These are phyloP conservation scores for Nicotiana noctiflora DNA, from an alignment of 257 asterid genomes.

Conservation along the genomic window DNA sequence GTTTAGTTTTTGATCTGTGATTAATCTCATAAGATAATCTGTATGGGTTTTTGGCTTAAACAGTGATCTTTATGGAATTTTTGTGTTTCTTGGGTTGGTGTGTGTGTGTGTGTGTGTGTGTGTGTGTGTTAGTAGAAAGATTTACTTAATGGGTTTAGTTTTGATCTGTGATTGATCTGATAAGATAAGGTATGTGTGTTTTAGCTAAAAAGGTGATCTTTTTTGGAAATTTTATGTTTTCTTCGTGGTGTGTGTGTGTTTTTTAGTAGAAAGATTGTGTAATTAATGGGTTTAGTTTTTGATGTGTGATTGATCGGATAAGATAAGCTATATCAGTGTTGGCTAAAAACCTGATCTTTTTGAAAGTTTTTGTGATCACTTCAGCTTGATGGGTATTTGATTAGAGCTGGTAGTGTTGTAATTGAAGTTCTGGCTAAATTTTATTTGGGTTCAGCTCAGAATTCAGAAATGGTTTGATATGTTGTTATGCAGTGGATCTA, in stretches of 20 bases:
- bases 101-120: too few relatives aligned
- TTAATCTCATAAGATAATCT: neutral
- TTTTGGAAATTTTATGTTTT: neutral
- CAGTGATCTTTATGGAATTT: neutral
- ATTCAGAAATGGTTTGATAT: too few relatives aligned
- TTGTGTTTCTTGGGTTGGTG: neutral
- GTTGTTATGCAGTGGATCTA: neutral
- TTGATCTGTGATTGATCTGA: neutral
- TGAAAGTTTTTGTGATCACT: neutral
- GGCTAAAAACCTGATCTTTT: neutral
- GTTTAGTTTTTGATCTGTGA: conserved; percentile 2
- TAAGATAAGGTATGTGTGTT: neutral
- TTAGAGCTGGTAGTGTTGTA: neutral
- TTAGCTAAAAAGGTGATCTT: neutral
- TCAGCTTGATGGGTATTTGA: neutral
- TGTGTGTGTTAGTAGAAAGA: neutral
- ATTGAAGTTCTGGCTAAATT: neutral
- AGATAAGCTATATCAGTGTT: neutral
- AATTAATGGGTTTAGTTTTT: neutral
- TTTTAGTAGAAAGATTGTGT: neutral
- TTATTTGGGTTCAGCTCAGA: neutral
- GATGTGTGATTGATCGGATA: conserved; percentile 2
- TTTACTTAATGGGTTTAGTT: neutral
- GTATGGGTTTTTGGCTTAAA: neutral
- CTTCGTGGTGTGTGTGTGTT: neutral